phyloP scores from a whole-genome alignment of 495 filamentous ascomycete genomes.

The Alectoria sarmentosa region DNA sequence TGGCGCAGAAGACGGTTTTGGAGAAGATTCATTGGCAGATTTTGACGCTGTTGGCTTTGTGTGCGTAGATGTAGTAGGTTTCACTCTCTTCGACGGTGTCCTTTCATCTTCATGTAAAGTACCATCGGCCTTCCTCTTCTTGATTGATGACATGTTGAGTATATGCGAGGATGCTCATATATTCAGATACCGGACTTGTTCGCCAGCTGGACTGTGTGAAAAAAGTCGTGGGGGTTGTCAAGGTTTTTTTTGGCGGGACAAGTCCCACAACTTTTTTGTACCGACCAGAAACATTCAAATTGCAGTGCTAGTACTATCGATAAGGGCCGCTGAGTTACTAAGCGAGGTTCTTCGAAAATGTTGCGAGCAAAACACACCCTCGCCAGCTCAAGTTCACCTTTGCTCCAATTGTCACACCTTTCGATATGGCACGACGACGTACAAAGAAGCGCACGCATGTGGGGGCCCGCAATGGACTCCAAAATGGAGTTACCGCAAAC shows the following conservation, averaged over 20 bases:
- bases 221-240: too few relatives aligned
- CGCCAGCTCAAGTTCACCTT: neutral
- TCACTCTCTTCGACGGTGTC: neutral
- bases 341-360: neutral
- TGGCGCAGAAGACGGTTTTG: neutral
- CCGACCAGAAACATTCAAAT: too few relatives aligned
- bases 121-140: neutral
- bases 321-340: constrained; percentile 3
- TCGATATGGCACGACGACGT: constrained; percentile 66
- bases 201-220: too few relatives aligned
- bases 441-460: constrained; percentile 87
- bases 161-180: neutral
- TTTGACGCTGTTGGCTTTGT: neutral
- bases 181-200: neutral
- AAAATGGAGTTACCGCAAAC: constrained; percentile 36
- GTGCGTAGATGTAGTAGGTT: neutral
- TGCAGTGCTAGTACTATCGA: constrained; percentile 15
- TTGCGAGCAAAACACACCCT: neutral
- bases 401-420: neutral
- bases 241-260: too few relatives aligned
- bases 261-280: too few relatives aligned
- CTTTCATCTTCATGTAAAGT: neutral
- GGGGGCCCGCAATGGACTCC: constrained; percentile 55
- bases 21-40: neutral
- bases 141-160: neutral